Conservation (phyloP, 345 rosid species). For the Microcos paniculata region DNA sequence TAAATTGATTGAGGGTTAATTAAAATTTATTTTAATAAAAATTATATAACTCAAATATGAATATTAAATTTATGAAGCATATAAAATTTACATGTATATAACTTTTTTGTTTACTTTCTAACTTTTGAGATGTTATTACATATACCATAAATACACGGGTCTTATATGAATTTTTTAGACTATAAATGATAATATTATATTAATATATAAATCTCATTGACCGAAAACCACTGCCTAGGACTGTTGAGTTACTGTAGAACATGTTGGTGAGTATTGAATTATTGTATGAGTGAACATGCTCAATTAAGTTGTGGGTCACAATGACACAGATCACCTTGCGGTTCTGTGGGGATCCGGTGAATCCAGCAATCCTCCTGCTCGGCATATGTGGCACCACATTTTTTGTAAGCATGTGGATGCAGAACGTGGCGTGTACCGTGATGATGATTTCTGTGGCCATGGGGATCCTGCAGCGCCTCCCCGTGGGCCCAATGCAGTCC, state of each 20-base stretch:
- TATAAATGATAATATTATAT: too few relatives aligned
- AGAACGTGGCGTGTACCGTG: constrained; percentile 89
- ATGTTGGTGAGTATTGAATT: not conserved
- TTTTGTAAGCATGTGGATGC: constrained; percentile 99
- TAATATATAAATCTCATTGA: too few relatives aligned
- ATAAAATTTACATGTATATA: too few relatives aligned
- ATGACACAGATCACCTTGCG: constrained; percentile 53
- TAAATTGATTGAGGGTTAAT: too few relatives aligned
- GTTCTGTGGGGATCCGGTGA: constrained; percentile 87
- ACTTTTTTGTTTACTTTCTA: too few relatives aligned
- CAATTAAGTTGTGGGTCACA: not conserved
- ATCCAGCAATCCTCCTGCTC: constrained; percentile 75
- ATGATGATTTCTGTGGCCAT: constrained; percentile 98
- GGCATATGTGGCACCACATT: constrained; percentile 88
- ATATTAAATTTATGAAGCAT: too few relatives aligned
- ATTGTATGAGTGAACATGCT: not conserved
- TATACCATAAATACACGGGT: too few relatives aligned
- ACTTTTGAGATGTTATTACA: too few relatives aligned
- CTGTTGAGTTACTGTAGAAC: not conserved
- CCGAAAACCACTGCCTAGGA: too few relatives aligned
- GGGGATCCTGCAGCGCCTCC: constrained; percentile 77
- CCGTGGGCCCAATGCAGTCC: constrained; percentile 30
- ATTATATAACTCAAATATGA: too few relatives aligned
- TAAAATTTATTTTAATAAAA: too few relatives aligned
- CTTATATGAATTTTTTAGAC: too few relatives aligned